Base-by-base conservation (phyloP, 2,329 filamentous ascomycete genomes). In the Didymella sp. region DNA sequence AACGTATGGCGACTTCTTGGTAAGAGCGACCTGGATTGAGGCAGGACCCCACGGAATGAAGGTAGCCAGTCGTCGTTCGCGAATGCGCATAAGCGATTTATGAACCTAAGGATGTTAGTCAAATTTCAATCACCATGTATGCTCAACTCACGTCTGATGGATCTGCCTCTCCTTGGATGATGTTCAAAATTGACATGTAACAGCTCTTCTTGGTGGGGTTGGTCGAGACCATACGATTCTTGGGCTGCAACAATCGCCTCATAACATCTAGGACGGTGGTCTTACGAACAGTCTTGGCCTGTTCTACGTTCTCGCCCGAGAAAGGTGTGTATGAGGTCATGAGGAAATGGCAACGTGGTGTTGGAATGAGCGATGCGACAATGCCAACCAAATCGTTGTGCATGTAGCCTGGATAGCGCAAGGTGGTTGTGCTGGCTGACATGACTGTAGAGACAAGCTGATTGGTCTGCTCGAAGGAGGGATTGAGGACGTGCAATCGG, bases 31-130 rank as follows among this genome's bases (percentile, higher is more conserved):
- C 77, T 99, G 95, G 63, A 99, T 99, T 72, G 92, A 96, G 25
- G 95, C 95, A 1, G 95, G 95, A 0, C 95, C 95, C 95, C 95
- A 99, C 9, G 96, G 95, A 62, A 99, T 99, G 73, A 99, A 99
- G 0, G 92, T 96, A 9, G 95, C 96, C 51, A 99, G 84, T 58
- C 92, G 88, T 46, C 95, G 89, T 81, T 99, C 95, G 46, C 95
- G 89, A 72, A 99, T 99, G 63, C 95, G 91, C 56, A 99, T 86
- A 56, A 99, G 82, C 63, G 94, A 98, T 85, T 99, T 99, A 82
- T 99, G 95, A 54, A 99, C 86, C 82, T 84, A 56, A 6, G 3
- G 13, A 24, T 15, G 38, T 69, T 42, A 69, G 62, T 21, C 17
- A 42, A 38, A 21, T 19, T 47, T 27, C 13, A 2, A 15, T 25